These are phyloP conservation scores for Aspergillus sp. DNA, from an alignment of 2,329 filamentous ascomycete genomes.

Conservation along the genomic window DNA sequence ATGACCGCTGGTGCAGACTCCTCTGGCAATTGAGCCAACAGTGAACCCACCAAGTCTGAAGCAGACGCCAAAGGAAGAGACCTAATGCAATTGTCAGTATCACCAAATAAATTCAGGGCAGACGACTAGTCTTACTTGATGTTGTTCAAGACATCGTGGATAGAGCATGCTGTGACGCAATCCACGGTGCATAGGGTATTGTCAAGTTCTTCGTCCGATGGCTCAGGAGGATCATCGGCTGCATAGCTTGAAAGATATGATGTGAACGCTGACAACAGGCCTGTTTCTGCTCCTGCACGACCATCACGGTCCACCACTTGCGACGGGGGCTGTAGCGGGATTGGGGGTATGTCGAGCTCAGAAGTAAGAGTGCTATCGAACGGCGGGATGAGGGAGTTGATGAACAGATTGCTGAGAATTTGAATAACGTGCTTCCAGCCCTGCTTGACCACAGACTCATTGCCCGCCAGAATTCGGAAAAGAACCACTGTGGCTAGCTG, in stretches of 20 bases:
- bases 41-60: conserved; percentile 61
- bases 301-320: conserved; percentile 87
- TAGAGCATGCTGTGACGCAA: conserved; percentile 84
- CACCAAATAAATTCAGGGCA: conserved; percentile 2
- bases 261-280: conserved; percentile 89
- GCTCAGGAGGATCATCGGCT: conserved; percentile 94
- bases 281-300: conserved; percentile 66
- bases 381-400: conserved; percentile 85
- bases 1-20: conserved; percentile 77
- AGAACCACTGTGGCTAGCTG: conserved; percentile 93
- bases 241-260: conserved; percentile 99
- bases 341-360: conserved; percentile 67
- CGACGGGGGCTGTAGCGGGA: conserved; percentile 84
- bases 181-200: conserved; percentile 93
- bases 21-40: conserved; percentile 83
- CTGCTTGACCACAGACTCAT: conserved; percentile 68
- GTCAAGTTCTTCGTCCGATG: conserved; percentile 93
- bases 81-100: conserved; percentile 35
- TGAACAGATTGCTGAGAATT: conserved; percentile 92
- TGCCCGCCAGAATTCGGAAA: conserved; percentile 84
- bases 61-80: conserved; percentile 58
- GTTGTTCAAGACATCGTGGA: conserved; percentile 77
- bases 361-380: conserved; percentile 65
- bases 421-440: conserved; percentile 65
- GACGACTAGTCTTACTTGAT: conserved; percentile 57